Percentiles rank a stretch among this genome's conserved stretches.
phyloP scores from a whole-genome alignment of 2,329 filamentous ascomycete species.

The Ceratocystiopsis minuta region DNA sequence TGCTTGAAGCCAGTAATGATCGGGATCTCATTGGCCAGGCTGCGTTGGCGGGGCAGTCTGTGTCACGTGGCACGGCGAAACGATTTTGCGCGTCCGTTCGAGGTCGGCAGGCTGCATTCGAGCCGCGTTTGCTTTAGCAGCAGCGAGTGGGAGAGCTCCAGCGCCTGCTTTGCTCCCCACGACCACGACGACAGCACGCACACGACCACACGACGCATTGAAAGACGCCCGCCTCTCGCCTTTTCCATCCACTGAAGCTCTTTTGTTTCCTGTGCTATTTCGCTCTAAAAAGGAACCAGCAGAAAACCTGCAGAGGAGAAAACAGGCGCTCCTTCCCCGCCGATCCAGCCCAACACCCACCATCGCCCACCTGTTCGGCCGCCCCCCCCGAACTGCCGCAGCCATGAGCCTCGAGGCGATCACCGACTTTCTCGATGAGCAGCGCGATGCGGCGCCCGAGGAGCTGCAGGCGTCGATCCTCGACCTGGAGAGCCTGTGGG shows the following conservation, averaged over 20 bases:
- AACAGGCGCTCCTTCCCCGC: background rate
- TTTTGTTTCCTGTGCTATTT: no score
- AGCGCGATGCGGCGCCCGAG: constrained; percentile 73
- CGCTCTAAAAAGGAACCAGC: no score
- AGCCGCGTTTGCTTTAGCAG: constrained; percentile 19
- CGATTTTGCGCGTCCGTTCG: constrained; percentile 4
- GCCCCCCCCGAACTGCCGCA: background rate
- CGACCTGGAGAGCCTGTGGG: constrained; percentile 91
- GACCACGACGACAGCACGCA: no score
- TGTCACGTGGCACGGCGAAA: constrained; percentile 2
- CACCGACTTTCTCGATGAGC: constrained; percentile 76
- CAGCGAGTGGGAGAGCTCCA: background rate
- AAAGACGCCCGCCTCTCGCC: no score
- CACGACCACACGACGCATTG: no score
- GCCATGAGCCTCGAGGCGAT: constrained; percentile 75
- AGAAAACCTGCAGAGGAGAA: no score
- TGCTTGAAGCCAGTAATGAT: constrained; percentile 9
- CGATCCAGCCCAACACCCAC: background rate
- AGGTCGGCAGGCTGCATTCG: constrained; percentile 21
- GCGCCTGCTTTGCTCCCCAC: background rate
- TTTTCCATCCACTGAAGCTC: no score
- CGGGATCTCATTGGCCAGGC: constrained; percentile 7
- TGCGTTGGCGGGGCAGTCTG: background rate
- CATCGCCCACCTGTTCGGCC: background rate
- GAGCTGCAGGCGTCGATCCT: constrained; percentile 79